These are phyloP conservation scores for Moniliophthora roreri DNA, from an alignment of 1,284 basidiomycete genomes.

Conservation along the genomic window DNA sequence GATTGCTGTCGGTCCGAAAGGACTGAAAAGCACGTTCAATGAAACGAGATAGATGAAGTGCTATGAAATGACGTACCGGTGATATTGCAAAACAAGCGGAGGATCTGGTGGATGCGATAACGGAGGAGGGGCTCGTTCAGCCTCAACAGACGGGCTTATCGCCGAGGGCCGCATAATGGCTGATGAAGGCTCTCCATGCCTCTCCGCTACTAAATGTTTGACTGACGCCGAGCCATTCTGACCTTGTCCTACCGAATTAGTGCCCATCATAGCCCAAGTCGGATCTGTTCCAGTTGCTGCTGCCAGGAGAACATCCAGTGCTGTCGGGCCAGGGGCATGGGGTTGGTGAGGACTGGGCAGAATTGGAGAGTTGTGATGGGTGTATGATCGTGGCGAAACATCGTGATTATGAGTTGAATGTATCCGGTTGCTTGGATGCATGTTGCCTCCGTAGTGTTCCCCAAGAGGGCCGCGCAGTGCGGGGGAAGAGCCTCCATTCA, in stretches of 20 bases:
- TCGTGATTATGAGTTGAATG: not conserved
- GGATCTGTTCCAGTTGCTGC: constrained; percentile 2
- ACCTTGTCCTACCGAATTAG: not conserved
- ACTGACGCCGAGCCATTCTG: not conserved
- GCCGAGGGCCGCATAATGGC: too few relatives aligned
- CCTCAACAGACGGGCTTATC: not conserved
- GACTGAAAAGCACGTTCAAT: not conserved
- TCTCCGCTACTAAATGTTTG: too few relatives aligned
- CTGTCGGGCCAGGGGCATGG: constrained; percentile 2
- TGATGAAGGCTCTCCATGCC: too few relatives aligned
- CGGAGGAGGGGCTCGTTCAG: not conserved
- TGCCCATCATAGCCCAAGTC: not conserved
- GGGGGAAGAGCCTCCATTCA: too few relatives aligned
- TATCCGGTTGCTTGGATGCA: too few relatives aligned
- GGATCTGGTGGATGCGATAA: constrained; percentile 4
- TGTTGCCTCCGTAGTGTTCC: too few relatives aligned
- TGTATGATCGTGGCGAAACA: not conserved
- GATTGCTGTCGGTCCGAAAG: constrained; percentile 15
- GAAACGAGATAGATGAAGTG: not conserved
- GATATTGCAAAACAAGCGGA: constrained; percentile 11
- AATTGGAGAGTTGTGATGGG: not conserved
- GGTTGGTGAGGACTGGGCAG: not conserved
- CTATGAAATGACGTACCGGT: not conserved
- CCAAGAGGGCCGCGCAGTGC: too few relatives aligned
- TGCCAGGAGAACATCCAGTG: constrained; percentile 9